Evolutionary conservation across 1,284 basidiomycete species (phyloP), one percentile per base, ranked within the genome.

Genomic region (Schizopora paradoxa): DNA sequence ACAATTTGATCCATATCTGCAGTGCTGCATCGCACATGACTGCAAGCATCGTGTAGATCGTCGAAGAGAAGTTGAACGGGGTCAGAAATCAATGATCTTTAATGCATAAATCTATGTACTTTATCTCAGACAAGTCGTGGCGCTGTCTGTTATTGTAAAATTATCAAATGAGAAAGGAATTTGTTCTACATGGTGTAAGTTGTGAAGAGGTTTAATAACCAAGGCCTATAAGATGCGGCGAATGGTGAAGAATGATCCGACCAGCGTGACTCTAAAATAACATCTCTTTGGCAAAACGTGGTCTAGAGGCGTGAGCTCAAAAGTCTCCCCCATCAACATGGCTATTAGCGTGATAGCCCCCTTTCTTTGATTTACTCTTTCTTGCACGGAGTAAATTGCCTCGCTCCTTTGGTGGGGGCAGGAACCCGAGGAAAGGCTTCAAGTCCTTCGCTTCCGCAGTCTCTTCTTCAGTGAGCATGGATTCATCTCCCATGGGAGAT

Each of bases 401-500:
- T 28, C 54, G 45, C 34, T 49, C 51, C 11, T 65, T 62, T 25
- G 64, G 56, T 4, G 72, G 74, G 18, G 77, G 76, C 37, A 68
- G 57, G 58, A 79, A 80, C 1, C 77, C 77, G 51, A 80, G 53
- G 44, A 62, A 64, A 21, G 56, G 55, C 22, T 64, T 64, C 51
- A 65, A 60, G 23, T 61, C 54, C 44, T 56, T 60, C 16, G 60
- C 53, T 45, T 29, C 48, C 7, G 35, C 51, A 29, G 51, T 53
- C 18, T 43, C 47, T 19, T 40, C 48, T 19, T 26, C 47, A 42
- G 32, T 53, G 44, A 41, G 43, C 36, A 50, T 32, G 48, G 51
- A 22, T 44, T 41, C 21, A 37, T 34, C 18, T 51, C 53, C 25
- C 16, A 27, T 25, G 7, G 38, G 37, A n/a, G 53, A 42, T 16